phyloP scores from a whole-genome alignment of 768 basidiomycete species.

The Sarcomyxa edulis region DNA sequence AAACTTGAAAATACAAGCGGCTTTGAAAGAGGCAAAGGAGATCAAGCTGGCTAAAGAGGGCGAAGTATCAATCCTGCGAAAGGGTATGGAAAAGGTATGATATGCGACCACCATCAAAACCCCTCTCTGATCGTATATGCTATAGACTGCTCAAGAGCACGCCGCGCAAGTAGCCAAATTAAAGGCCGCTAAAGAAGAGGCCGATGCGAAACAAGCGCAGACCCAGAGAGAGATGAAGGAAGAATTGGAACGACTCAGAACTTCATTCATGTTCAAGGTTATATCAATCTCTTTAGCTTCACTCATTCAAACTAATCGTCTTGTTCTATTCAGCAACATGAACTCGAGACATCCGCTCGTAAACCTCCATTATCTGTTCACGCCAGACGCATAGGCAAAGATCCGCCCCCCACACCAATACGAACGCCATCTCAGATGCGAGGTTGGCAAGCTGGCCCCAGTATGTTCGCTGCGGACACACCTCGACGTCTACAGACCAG shows the following conservation, averaged over 20 bases:
- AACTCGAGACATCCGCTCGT: constrained; percentile 51
- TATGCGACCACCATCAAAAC: not conserved
- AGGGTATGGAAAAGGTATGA: constrained; percentile 61
- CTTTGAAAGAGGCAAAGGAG: constrained; percentile 42
- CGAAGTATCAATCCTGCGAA: constrained; percentile 63
- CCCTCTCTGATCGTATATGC: constrained; percentile 6
- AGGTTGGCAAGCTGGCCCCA: constrained; percentile 26
- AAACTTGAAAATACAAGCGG: constrained; percentile 39
- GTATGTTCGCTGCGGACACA: constrained; percentile 25
- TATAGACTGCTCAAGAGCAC: constrained; percentile 55
- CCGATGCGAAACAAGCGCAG: constrained; percentile 48
- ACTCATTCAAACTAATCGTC: constrained; percentile 7
- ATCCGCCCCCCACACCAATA: constrained; percentile 34
- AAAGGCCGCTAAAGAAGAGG: constrained; percentile 55
- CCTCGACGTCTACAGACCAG: constrained; percentile 31
- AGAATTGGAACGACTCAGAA: constrained; percentile 66
- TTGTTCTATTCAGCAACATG: constrained; percentile 52
- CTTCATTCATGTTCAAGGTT: constrained; percentile 68
- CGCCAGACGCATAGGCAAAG: constrained; percentile 30
- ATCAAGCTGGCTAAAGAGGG: constrained; percentile 59
- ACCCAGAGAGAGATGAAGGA: constrained; percentile 59
- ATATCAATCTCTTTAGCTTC: constrained; percentile 4
- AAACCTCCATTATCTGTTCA: constrained; percentile 43
- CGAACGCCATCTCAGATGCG: constrained; percentile 34
- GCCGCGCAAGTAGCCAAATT: constrained; percentile 49